Evolutionary conservation across 106 monocot genomes (phyloP).

Genomic region (Acanthochlamys bracteata): DNA sequence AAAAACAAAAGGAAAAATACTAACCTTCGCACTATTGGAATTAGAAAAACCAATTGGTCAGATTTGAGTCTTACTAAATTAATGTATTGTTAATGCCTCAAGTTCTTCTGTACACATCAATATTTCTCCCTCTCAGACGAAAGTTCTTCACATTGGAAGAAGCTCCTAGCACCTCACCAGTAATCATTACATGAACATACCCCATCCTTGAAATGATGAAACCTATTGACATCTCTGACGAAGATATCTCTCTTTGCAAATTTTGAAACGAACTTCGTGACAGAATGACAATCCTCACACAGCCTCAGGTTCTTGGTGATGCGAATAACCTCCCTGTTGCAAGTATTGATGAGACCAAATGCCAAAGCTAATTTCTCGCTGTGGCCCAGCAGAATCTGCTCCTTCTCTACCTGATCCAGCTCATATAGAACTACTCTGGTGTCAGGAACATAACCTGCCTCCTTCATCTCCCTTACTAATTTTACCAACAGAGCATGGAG

Average conservation of each 20-base stretch:
- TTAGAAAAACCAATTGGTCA: no score
- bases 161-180: conserved; percentile 32
- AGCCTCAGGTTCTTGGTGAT: conserved; percentile 67
- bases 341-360: conserved; percentile 57
- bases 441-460: conserved; percentile 43
- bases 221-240: conserved; percentile 67
- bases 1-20: no score
- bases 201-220: conserved; percentile 62
- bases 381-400: conserved; percentile 55
- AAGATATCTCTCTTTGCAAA: conserved; percentile 50
- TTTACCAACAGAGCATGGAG: conserved; percentile 39
- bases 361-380: conserved; percentile 73
- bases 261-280: conserved; percentile 70
- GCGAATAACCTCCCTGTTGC: conserved; percentile 43
- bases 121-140: background rate
- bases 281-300: conserved; percentile 69
- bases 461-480: conserved; percentile 47
- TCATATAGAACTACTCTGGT: conserved; percentile 54
- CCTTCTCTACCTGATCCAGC: conserved; percentile 47
- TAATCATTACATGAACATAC: conserved; percentile 63
- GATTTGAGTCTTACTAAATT: no score
- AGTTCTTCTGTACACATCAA: background rate
- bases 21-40: no score
- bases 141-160: background rate
- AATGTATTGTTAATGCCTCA: conserved; percentile 17